Percentiles rank a stretch among this genome's conserved stretches.
Evolutionary conservation across 352 stramenopile genomes (phyloP).

Genomic region (Pythium diclinum): DNA sequence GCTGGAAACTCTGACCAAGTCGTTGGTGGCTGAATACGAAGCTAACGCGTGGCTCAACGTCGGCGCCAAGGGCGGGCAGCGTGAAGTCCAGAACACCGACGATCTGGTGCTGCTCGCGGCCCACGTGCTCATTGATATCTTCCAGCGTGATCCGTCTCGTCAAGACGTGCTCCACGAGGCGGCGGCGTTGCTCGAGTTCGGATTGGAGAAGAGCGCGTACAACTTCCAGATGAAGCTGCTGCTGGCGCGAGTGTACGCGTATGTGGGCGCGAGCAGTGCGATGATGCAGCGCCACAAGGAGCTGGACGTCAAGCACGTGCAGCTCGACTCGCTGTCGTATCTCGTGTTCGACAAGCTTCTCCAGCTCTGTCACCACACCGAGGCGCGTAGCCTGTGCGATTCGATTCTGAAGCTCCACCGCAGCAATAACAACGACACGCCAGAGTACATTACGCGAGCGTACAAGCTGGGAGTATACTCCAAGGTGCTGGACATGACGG

Average conservation of each 20-base stretch:
- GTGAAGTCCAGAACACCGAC: conserved; percentile 83
- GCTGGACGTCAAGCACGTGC: conserved; percentile 84
- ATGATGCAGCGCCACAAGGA: conserved; percentile 69
- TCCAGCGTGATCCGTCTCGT: conserved; percentile 36
- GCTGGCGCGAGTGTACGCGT: conserved; percentile 73
- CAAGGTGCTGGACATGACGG: conserved; percentile 82
- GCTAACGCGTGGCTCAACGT: conserved; percentile 69
- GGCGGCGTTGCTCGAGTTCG: conserved; percentile 65
- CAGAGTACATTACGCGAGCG: conserved; percentile 73
- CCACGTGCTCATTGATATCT: conserved; percentile 68
- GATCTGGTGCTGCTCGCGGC: conserved; percentile 72
- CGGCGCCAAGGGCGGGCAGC: conserved; percentile 64
- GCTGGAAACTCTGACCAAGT: conserved; percentile 39
- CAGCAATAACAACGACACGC: conserved; percentile 58
- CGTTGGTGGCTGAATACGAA: conserved; percentile 68
- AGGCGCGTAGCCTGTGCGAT: conserved; percentile 50
- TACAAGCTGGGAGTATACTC: conserved; percentile 85
- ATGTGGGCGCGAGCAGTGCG: conserved; percentile 57
- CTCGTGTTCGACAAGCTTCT: conserved; percentile 82
- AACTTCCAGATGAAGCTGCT: conserved; percentile 92
- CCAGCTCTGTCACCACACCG: conserved; percentile 51
- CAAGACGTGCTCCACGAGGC: conserved; percentile 50
- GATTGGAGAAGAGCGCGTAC: conserved; percentile 76
- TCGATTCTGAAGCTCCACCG: conserved; percentile 52
- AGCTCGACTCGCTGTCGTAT: conserved; percentile 82